A percentile compares a stretch with the other conserved stretches of the same genome.
These are phyloP conservation scores for Ganoderma multipileum DNA, from an alignment of 1,284 basidiomycete species.

Conservation along the genomic window DNA sequence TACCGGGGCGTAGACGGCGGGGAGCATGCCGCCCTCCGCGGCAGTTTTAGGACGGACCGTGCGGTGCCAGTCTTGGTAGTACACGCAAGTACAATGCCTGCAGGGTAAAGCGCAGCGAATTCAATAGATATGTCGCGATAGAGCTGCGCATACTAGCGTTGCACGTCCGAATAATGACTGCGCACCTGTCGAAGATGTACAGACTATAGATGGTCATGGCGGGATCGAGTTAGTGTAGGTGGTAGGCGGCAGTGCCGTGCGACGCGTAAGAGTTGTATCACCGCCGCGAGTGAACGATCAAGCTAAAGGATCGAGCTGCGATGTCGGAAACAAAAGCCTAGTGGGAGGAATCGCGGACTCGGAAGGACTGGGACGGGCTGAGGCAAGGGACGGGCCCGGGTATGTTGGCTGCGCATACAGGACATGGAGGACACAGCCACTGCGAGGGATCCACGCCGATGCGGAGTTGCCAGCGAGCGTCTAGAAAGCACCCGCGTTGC, in stretches of 20 bases:
- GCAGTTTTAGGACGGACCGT: conserved; percentile 76
- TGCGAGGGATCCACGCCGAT: background rate
- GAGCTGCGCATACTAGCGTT: conserved; percentile 3
- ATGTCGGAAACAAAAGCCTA: background rate
- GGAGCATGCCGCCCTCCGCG: conserved; percentile 71
- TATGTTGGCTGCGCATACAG: background rate
- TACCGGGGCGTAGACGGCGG: conserved; percentile 76
- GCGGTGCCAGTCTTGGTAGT: conserved; percentile 95
- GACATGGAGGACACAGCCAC: background rate
- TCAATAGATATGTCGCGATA: background rate
- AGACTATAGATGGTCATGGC: conserved; percentile 86
- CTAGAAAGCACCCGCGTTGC: background rate
- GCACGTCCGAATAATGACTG: conserved; percentile 6
- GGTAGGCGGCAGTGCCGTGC: background rate
- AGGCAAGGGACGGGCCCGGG: background rate
- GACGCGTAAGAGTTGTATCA: background rate
- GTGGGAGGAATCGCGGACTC: background rate
- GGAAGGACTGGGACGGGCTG: background rate
- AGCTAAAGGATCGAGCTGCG: background rate
- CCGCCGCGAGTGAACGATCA: background rate
- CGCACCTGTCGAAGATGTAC: conserved; percentile 89
- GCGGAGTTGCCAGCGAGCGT: background rate
- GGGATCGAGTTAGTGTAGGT: background rate
- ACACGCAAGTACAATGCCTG: conserved; percentile 91
- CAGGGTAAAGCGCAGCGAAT: background rate